Evolutionary conservation across 352 stramenopile genomes (phyloP), one percentile per base, ranked within the genome.

Genomic region (Elongisporangium prolatum): DNA sequence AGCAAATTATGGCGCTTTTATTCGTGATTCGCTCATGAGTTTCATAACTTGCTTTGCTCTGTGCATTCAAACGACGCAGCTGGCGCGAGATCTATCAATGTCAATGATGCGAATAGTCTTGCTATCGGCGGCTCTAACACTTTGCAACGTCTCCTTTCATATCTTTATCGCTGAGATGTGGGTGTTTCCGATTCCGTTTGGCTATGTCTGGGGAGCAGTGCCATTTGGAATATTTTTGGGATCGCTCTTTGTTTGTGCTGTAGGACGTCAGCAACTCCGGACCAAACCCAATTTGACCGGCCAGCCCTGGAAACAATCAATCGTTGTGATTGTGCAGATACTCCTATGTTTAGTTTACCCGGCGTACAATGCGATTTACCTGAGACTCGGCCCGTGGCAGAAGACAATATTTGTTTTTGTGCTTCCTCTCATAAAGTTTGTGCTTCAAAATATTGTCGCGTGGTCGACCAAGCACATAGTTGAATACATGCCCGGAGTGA

Each of bases 161-260:
- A 49, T 64, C n/a, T 9, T 72, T 0, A 13, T 72, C 0, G 63
- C 60, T 48, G 56, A 50, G 25, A 49, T 59, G n/a, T 71, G 62
- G 66, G 61, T 54, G 17, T 78, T 52, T 13, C 67, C 64, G 11
- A 56, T 73, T 21, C 70, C 70, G 0, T 78, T 74, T 37, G 62
- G 57, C 3, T 49, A 65, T 13, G 34, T 65, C 0, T 22, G 68
- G 13, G 51, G 62, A 49, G 49, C 65, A 17, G 54, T 63, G 7
- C 67, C 64, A 0, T 63, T 59, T 49, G 50, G 54, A 6, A 54
- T 49, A 0, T 25, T 72, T 40, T 69, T 74, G 18, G 50, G 59
- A 50, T 44, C 21, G 13, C 28, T 60, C 10, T 34, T 72, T 18
- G 6, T 72, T 2, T 4, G 70, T 1, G 67, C 53, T 8, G 64